Conservation (phyloP, 2,329 filamentous ascomycete genomes). For the Exophiala xenobiotica region DNA sequence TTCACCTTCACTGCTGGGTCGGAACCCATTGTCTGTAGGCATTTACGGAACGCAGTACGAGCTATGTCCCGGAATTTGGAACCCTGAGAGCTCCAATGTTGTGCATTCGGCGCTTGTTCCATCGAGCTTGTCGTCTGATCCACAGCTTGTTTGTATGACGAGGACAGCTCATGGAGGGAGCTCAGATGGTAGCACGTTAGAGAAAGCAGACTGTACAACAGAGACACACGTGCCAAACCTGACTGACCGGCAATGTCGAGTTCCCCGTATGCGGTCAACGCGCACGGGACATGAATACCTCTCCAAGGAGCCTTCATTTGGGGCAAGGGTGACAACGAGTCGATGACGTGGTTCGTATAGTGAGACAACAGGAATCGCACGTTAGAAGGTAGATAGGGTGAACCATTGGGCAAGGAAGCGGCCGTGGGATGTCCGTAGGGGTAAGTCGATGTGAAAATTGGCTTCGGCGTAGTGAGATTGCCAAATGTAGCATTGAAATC, state of each 20-base stretch:
- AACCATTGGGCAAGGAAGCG: slow-evolving; percentile 6
- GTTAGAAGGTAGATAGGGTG: slow-evolving; percentile 7
- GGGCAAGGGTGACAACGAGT: slow-evolving; percentile 6
- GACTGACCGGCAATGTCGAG: slow-evolving; percentile 7
- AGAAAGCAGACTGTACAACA: slow-evolving; percentile 13
- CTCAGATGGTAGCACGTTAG: slow-evolving; percentile 10
- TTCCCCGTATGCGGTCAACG: slow-evolving; percentile 11
- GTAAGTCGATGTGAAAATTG: background rate
- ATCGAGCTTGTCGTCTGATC: background rate
- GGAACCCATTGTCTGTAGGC: background rate
- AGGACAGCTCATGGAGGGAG: background rate
- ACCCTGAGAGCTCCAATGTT: slow-evolving; percentile 6
- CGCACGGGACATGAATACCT: slow-evolving; percentile 5
- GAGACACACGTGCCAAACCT: slow-evolving; percentile 3
- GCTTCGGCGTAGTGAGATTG: background rate
- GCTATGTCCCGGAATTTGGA: slow-evolving; percentile 12
- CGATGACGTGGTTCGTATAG: slow-evolving; percentile 9
- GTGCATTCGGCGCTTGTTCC: slow-evolving; percentile 3
- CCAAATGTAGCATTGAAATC: background rate
- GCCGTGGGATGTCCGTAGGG: slow-evolving; percentile 1
- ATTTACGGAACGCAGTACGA: slow-evolving; percentile 12
- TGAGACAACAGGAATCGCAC: slow-evolving; percentile 11
- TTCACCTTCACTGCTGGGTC: slow-evolving; percentile 1
- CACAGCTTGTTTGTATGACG: background rate
- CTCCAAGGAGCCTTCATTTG: slow-evolving; percentile 2